These are phyloP conservation scores for Pleurozium schreberi DNA, from an alignment of 225 moss, liverwort and hornwort species.

Conservation along the genomic window DNA sequence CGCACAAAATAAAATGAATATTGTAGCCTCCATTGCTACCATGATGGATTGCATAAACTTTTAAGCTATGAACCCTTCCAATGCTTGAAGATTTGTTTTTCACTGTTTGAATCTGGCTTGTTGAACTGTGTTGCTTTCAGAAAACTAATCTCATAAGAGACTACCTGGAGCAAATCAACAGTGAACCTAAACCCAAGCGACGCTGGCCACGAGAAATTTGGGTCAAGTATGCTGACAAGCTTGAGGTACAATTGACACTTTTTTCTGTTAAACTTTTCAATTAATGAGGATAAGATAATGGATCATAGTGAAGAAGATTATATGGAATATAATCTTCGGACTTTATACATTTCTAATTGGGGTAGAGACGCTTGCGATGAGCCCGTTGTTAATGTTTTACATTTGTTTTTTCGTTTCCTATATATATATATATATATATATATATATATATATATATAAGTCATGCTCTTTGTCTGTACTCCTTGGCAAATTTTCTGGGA, in stretches of 20 bases:
- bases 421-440: background rate
- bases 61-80: background rate
- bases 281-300: background rate
- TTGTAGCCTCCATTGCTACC: background rate
- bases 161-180: slow-evolving; percentile 62
- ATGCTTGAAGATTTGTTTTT: background rate
- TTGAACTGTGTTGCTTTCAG: slow-evolving; percentile 10
- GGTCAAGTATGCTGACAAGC: slow-evolving; percentile 42
- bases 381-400: background rate
- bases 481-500: background rate
- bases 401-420: background rate
- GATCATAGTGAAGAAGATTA: background rate
- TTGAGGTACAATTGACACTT: slow-evolving; percentile 35
- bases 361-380: background rate
- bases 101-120: background rate
- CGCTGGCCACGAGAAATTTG: slow-evolving; percentile 82
- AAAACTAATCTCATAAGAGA: slow-evolving; percentile 77
- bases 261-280: background rate
- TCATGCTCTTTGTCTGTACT: background rate
- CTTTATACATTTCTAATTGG: background rate
- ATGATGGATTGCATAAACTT: background rate
- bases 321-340: background rate
- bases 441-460: background rate
- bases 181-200: slow-evolving; percentile 27
- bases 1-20: too few relatives aligned